Conservation (phyloP, 31 red algal species). For the Bonnemaisonia californica region DNA sequence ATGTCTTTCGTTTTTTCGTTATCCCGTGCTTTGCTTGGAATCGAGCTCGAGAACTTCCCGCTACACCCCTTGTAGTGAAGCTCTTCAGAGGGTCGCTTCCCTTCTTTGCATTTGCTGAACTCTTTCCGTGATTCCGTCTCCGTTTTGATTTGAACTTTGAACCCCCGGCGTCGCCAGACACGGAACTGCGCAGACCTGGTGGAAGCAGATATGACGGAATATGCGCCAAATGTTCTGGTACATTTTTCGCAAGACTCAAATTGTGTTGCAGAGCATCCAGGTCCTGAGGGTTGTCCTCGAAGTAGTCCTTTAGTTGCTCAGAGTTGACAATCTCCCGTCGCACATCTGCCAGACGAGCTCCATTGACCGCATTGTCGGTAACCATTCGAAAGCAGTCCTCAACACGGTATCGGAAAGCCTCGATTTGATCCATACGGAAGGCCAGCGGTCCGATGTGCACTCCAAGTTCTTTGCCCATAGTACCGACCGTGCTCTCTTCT, state of each 20-base stretch:
- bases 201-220: slow-evolving; percentile 88
- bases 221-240: slow-evolving; percentile 74
- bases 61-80: slow-evolving; percentile 42
- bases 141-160: slow-evolving; percentile 20
- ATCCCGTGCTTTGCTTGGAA: slow-evolving; percentile 52
- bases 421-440: slow-evolving; percentile 76
- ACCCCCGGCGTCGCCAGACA: slow-evolving; percentile 6
- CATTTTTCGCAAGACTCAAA: slow-evolving; percentile 53
- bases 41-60: slow-evolving; percentile 45
- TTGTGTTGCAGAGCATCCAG: slow-evolving; percentile 80
- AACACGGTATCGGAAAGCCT: slow-evolving; percentile 96
- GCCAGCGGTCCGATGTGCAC: slow-evolving; percentile 64
- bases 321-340: slow-evolving; percentile 90
- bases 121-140: not conserved
- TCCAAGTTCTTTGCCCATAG: slow-evolving; percentile 33
- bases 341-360: slow-evolving; percentile 77
- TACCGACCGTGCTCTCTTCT: slow-evolving; percentile 28
- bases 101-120: slow-evolving; percentile 8
- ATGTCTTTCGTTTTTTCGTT: slow-evolving; percentile 33
- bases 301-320: slow-evolving; percentile 77
- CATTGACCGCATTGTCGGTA: slow-evolving; percentile 66
- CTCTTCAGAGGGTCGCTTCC: slow-evolving; percentile 60
- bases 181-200: slow-evolving; percentile 58
- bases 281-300: slow-evolving; percentile 84
- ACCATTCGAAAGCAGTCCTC: slow-evolving; percentile 83